A percentile compares a stretch with the other conserved stretches of the same genome.
Conservation (phyloP, 306 rosid genomes). For the Bauhinia variegata region DNA sequence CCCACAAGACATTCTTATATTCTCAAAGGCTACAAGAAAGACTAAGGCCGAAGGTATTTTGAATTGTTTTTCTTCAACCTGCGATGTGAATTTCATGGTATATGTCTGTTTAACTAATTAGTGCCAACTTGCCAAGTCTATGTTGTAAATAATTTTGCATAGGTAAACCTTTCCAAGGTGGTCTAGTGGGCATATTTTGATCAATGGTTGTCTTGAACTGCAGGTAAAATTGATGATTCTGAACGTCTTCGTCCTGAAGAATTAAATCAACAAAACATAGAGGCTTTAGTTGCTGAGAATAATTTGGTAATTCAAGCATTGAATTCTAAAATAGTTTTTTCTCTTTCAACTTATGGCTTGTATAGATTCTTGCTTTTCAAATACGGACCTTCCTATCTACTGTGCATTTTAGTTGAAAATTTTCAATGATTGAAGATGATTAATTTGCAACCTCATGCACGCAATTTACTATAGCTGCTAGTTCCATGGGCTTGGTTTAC, state of each 20-base stretch:
- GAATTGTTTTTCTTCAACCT: too few relatives aligned
- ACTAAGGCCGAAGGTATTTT: conserved; percentile 69
- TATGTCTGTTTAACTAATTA: too few relatives aligned
- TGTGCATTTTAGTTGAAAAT: conserved; percentile 10
- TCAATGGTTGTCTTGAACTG: conserved; percentile 20
- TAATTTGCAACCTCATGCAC: too few relatives aligned
- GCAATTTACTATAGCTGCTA: too few relatives aligned
- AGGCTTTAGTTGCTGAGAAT: conserved; percentile 94
- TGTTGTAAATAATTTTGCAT: too few relatives aligned
- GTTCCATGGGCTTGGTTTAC: background rate
- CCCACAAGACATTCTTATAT: conserved; percentile 98
- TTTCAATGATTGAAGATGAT: background rate
- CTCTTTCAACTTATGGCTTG: conserved; percentile 26
- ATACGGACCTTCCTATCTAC: conserved; percentile 18
- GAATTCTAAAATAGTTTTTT: conserved; percentile 18
- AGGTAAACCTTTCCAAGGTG: background rate
- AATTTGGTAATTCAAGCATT: conserved; percentile 68
- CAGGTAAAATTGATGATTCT: conserved; percentile 80
- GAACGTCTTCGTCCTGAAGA: conserved; percentile 97
- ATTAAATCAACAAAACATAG: conserved; percentile 93
- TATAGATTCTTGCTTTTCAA: conserved; percentile 17
- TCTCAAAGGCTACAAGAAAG: conserved; percentile 83
- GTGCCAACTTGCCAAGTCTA: too few relatives aligned
- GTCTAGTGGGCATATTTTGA: conserved; percentile 11
- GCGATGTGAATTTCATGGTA: too few relatives aligned